Evolutionary conservation across 228 moss, liverwort and hornwort genomes (phyloP).

Genomic region (Sphagnum fallax): DNA sequence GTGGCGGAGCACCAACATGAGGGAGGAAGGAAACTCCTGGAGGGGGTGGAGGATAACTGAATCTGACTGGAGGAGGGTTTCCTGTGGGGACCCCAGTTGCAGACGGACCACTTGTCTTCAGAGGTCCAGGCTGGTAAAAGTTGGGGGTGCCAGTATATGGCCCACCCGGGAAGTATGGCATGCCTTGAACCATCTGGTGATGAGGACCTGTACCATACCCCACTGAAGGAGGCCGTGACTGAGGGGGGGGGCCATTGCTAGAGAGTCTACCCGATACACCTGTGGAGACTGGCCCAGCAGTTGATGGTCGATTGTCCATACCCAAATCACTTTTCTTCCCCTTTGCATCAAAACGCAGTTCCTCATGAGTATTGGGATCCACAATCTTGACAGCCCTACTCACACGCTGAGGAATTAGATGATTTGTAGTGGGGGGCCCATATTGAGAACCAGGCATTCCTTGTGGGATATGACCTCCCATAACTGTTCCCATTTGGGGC

Average conservation of each 20-base stretch:
- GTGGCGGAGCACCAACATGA: slow-evolving; percentile 46
- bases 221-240: slow-evolving; percentile 39
- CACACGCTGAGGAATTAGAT: slow-evolving; percentile 47
- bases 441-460: slow-evolving; percentile 63
- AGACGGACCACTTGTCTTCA: slow-evolving; percentile 45
- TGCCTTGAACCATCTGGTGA: slow-evolving; percentile 32
- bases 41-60: slow-evolving; percentile 14
- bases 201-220: slow-evolving; percentile 30
- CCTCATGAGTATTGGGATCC: slow-evolving; percentile 78
- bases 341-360: slow-evolving; percentile 65
- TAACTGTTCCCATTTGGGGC: slow-evolving; percentile 61
- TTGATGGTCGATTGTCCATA: slow-evolving; percentile 35
- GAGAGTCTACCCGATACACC: slow-evolving; percentile 50
- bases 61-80: slow-evolving; percentile 48
- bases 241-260: slow-evolving; percentile 66
- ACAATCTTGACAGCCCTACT: slow-evolving; percentile 86
- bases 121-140: slow-evolving; percentile 34
- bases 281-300: slow-evolving; percentile 40
- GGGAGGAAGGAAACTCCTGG: slow-evolving; percentile 31
- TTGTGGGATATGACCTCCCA: slow-evolving; percentile 79
- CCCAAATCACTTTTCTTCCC: slow-evolving; percentile 64
- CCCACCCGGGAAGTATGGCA: slow-evolving; percentile 9
- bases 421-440: slow-evolving; percentile 36
- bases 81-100: slow-evolving; percentile 32
- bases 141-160: slow-evolving; percentile 2